Conservation (phyloP, 2,329 filamentous ascomycete genomes). For the Cytospora chrysosperma region DNA sequence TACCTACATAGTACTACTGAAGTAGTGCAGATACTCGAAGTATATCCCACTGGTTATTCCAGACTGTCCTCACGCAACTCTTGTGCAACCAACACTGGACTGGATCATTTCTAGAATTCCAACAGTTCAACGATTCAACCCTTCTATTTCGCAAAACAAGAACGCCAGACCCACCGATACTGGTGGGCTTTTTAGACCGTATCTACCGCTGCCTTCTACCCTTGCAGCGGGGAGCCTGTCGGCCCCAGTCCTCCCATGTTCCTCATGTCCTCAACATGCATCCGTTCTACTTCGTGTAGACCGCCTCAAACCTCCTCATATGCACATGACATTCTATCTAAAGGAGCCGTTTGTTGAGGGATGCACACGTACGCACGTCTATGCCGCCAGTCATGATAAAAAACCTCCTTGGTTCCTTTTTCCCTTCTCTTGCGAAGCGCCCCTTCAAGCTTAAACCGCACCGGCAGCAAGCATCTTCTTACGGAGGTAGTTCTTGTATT, state of each 20-base stretch:
- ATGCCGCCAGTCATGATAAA: slow-evolving; percentile 1
- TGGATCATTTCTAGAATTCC: neutral
- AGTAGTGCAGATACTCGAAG: no score
- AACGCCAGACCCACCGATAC: neutral
- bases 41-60: no score
- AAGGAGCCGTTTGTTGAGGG: neutral
- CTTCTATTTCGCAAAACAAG: neutral
- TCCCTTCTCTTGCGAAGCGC: slow-evolving; percentile 24
- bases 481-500: slow-evolving; percentile 97
- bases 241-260: neutral
- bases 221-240: neutral
- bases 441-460: slow-evolving; percentile 65
- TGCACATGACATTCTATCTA: slow-evolving; percentile 11
- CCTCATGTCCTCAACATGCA: slow-evolving; percentile 3
- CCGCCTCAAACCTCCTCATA: neutral
- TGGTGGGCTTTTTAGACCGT: neutral
- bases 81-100: neutral
- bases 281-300: neutral
- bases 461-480: slow-evolving; percentile 97
- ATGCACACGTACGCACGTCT: slow-evolving; percentile 4
- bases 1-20: no score
- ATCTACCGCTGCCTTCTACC: neutral
- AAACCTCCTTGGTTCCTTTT: neutral
- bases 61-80: neutral
- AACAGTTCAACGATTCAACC: neutral